Evolutionary conservation across 176 grass and related monocot genomes (phyloP), one percentile per base, ranked within the genome.

Genomic region (Stipa capillata): DNA sequence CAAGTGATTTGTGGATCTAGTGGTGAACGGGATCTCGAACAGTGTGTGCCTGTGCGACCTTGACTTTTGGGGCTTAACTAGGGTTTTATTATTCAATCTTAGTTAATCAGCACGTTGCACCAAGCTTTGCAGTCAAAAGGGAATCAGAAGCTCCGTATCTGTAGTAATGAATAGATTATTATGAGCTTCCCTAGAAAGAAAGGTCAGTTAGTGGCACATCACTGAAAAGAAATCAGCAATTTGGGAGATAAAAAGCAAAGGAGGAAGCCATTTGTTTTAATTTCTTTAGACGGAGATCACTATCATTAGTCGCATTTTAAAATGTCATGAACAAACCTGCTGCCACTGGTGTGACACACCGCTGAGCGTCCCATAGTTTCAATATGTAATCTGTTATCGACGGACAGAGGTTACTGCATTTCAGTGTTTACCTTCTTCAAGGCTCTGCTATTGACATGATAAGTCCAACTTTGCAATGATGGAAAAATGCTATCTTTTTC

Each of bases 11-110:
- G 51, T 65, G 52, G 76, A 84, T 84, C 76, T 58, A 61, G 16
- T n/a, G 25, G 20, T 51, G 61, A 53, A 80, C 35, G 42, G 75
- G 75, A 74, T 84, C 86, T 88, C 10, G 60, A 41, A 25, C 8
- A 28, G 1, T 75, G n/a, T 65, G 25, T 77, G 76, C 50, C 16
- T 21, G 74, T n/a, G 52, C 15, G 52, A 29, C 76, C 60, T 84
- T 88, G 87, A 89, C 82, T 62, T 83, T 51, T 18, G 41, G 81
- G 87, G 81, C 18, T 84, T 88, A 88, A n/a, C 69, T 88, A 68
- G 75, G 76, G 76, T 84, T 89, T 84, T 42, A 80, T 89, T 76
- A 80, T 34, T 59, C 15, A 52, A 76, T 84, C 65, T 69, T 45
- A 52, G 27, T 35, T 39, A 54, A 68, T 33, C 45, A 74, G 67